phyloP scores from a whole-genome alignment of 2,329 filamentous ascomycete species.

The Penicillium glabrum region DNA sequence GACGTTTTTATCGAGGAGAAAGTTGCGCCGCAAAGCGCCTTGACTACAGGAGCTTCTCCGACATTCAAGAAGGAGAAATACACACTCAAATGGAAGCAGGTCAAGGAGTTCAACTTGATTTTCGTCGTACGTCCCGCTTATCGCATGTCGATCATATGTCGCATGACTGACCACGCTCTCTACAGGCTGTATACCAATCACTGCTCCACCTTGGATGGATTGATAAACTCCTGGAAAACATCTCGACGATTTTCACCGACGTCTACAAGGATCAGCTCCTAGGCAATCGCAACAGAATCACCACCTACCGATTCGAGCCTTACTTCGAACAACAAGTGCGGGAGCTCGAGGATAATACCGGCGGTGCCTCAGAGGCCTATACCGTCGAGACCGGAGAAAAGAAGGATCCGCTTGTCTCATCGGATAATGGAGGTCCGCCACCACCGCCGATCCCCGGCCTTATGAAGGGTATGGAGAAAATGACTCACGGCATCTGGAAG shows the following conservation, averaged over 20 bases:
- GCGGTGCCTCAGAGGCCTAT: conserved; percentile 47
- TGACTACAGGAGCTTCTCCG: conserved; percentile 63
- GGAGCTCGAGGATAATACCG: conserved; percentile 59
- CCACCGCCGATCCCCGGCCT: conserved; percentile 55
- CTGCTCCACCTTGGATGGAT: conserved; percentile 95
- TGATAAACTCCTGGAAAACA: conserved; percentile 92
- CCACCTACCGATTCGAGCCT: conserved; percentile 83
- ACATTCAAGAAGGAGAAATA: conserved; percentile 90
- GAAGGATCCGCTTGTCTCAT: conserved; percentile 50
- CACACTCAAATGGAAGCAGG: conserved; percentile 88
- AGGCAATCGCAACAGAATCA: conserved; percentile 72
- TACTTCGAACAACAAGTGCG: conserved; percentile 93
- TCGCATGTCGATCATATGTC: conserved; percentile 8
- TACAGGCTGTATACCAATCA: conserved; percentile 91
- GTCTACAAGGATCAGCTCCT: conserved; percentile 86
- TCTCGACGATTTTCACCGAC: conserved; percentile 86
- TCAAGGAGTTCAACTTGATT: conserved; percentile 89
- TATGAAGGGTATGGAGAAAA: conserved; percentile 43
- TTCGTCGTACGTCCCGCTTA: conserved; percentile 70
- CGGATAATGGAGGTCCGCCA: conserved; percentile 51
- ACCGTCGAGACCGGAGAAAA: conserved; percentile 41
- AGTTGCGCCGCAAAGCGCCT: conserved; percentile 57
- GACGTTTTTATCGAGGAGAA: conserved; percentile 98
- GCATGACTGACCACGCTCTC: conserved; percentile 17
- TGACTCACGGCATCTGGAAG: background rate